Conservation (phyloP, 305 asterid genomes). For the Fraxinus dipetala region DNA sequence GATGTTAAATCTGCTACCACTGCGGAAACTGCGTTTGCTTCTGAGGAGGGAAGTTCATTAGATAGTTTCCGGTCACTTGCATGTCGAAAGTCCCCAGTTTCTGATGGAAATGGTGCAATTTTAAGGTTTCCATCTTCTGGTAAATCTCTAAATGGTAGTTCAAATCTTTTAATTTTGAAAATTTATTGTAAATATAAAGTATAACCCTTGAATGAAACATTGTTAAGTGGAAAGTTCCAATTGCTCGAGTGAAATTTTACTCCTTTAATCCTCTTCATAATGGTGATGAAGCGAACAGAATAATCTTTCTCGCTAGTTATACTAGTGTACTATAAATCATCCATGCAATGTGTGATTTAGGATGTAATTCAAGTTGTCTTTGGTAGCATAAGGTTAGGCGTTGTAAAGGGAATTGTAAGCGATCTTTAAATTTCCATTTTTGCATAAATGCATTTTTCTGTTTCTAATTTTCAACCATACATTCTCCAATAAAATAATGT, state of each 20-base stretch:
- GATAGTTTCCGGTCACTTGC: constrained; percentile 60
- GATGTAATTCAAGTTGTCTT: constrained; percentile 4
- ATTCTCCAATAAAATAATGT: not conserved
- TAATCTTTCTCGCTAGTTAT: not conserved
- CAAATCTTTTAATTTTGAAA: not conserved
- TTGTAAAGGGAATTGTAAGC: constrained; percentile 9
- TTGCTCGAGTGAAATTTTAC: not conserved
- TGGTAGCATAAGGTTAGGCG: not conserved
- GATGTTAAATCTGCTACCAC: constrained; percentile 59
- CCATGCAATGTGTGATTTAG: not conserved
- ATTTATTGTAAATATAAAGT: constrained; percentile 11
- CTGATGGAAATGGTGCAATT: constrained; percentile 52
- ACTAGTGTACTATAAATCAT: not conserved
- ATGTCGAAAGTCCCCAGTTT: constrained; percentile 68
- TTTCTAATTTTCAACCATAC: not conserved
- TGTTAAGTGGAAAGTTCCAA: not conserved
- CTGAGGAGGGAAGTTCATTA: constrained; percentile 79
- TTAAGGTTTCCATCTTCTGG: constrained; percentile 53
- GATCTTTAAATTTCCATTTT: not conserved
- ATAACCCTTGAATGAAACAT: constrained; percentile 9
- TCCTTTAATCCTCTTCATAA: not conserved
- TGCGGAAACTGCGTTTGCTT: constrained; percentile 59
- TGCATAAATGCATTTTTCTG: not conserved
- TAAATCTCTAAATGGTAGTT: constrained; percentile 25
- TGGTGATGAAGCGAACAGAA: constrained; percentile 4